Evolutionary conservation across 148 eudicot species (phyloP).

Genomic region (Agrostemma githago): DNA sequence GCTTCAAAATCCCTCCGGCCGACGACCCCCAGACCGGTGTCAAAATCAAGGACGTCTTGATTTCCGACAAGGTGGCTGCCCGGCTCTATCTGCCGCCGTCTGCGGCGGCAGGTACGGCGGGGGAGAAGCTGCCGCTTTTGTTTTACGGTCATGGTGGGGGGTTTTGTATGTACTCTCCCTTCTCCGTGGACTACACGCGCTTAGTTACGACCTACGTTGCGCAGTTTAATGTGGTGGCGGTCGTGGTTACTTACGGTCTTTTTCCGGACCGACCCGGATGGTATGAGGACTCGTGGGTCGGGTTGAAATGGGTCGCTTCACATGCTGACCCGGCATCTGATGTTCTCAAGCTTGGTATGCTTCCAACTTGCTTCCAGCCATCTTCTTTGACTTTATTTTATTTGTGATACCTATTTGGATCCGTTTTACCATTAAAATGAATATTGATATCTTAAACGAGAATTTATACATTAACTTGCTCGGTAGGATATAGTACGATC

Average conservation of each 20-base stretch:
- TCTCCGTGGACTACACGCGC: constrained; percentile 15
- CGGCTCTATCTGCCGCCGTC: constrained; percentile 21
- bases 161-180: constrained; percentile 34
- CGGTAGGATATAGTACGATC: too few relatives aligned
- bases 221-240: background rate
- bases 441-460: too few relatives aligned
- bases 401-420: too few relatives aligned
- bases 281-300: constrained; percentile 2
- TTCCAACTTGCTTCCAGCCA: background rate
- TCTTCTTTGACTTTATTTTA: background rate
- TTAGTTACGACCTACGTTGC: background rate
- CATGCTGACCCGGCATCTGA: constrained; percentile 8
- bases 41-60: constrained; percentile 14
- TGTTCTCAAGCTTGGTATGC: background rate
- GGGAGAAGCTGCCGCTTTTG: constrained; percentile 29
- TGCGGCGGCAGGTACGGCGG: background rate
- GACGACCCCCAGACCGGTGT: constrained; percentile 11
- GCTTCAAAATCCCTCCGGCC: constrained; percentile 19
- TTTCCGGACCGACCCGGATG: background rate
- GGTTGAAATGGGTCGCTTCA: background rate
- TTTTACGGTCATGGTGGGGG: constrained; percentile 46
- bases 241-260: background rate
- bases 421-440: too few relatives aligned
- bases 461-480: too few relatives aligned
- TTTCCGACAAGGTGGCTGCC: constrained; percentile 10